Evolutionary conservation across 2,329 filamentous ascomycete genomes (phyloP).

Genomic region (Aspergillus ochraceus): DNA sequence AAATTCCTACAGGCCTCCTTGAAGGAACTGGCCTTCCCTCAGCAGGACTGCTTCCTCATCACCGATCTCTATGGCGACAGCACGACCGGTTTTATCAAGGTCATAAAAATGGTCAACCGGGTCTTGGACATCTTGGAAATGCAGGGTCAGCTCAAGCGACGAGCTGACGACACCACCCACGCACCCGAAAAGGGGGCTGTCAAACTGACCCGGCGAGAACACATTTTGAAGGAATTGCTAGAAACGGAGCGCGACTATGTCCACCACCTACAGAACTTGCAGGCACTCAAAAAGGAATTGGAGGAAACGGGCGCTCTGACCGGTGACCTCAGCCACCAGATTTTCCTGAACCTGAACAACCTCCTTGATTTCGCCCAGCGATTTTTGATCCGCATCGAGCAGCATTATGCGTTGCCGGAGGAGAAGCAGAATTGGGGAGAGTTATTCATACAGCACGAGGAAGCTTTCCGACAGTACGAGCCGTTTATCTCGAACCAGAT

Average conservation of each 20-base stretch:
- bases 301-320: conserved; percentile 85
- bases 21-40: conserved; percentile 74
- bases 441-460: conserved; percentile 82
- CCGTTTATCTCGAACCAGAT: conserved; percentile 97
- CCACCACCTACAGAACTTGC: conserved; percentile 90
- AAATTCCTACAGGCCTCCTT: conserved; percentile 90
- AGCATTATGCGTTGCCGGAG: conserved; percentile 80
- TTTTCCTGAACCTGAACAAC: conserved; percentile 94
- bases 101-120: conserved; percentile 86
- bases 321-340: conserved; percentile 87
- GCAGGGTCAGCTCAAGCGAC: conserved; percentile 71
- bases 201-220: conserved; percentile 73
- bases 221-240: conserved; percentile 88
- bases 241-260: conserved; percentile 97
- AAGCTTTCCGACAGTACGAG: conserved; percentile 88
- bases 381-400: conserved; percentile 93
- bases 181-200: conserved; percentile 43
- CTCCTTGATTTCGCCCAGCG: conserved; percentile 93
- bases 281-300: conserved; percentile 85
- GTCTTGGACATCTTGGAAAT: conserved; percentile 84
- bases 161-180: conserved; percentile 53
- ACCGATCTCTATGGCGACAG: conserved; percentile 89
- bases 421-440: conserved; percentile 87
- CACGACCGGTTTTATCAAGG: conserved; percentile 97
- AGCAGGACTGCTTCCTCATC: conserved; percentile 86